These are phyloP conservation scores for Chondrus crispus DNA, from an alignment of 23 red algal genomes.

Conservation along the genomic window DNA sequence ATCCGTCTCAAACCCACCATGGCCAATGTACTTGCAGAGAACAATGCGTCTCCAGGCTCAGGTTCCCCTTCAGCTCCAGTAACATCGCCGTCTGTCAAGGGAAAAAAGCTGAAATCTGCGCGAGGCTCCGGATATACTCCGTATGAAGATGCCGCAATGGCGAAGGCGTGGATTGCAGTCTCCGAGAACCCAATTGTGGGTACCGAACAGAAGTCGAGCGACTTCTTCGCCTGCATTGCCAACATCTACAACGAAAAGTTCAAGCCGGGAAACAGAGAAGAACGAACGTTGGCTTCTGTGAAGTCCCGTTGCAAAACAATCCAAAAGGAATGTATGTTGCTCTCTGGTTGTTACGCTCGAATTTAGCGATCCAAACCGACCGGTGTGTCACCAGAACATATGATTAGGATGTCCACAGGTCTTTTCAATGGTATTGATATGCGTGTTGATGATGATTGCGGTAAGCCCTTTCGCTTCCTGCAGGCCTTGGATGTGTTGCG, in stretches of 20 bases:
- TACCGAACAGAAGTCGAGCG: no score
- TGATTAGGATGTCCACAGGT: not conserved
- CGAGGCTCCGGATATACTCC: no score
- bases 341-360: not conserved
- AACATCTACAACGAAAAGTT: not conserved
- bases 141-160: no score
- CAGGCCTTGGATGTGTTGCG: not conserved
- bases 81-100: no score
- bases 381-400: not conserved
- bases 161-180: no score
- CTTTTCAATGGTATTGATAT: constrained; percentile 9
- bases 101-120: no score
- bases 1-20: no score
- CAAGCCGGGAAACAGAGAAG: not conserved
- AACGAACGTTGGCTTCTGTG: not conserved
- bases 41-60: no score
- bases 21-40: no score
- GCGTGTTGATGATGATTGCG: not conserved
- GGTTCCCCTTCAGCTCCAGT: no score
- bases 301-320: not conserved
- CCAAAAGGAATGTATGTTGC: not conserved
- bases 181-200: no score
- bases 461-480: constrained; percentile 10
- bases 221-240: no score
- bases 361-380: not conserved